phyloP scores from a whole-genome alignment of 306 rosid species.

The Inga laurina region DNA sequence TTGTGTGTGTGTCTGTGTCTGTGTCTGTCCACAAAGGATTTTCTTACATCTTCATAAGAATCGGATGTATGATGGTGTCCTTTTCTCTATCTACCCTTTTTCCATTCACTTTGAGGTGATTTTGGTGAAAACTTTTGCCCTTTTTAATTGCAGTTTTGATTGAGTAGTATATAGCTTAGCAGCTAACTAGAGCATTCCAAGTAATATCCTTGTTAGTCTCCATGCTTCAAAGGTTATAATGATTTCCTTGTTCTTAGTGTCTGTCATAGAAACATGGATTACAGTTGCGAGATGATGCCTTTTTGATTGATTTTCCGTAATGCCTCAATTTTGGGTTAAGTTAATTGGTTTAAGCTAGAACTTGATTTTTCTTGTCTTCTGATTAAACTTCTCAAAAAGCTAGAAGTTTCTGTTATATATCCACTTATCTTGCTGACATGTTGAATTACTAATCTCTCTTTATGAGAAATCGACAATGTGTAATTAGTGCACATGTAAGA shows the following conservation, averaged over 20 bases:
- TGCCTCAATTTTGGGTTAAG: conserved; percentile 18
- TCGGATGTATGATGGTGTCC: too few species aligned
- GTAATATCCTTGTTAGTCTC: neutral
- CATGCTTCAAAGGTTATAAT: neutral
- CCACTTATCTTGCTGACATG: neutral
- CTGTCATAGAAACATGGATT: neutral
- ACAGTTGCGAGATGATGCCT: neutral
- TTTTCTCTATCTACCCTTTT: too few species aligned
- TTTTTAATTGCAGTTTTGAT: neutral
- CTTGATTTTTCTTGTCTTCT: conserved; percentile 3
- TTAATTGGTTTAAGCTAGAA: conserved; percentile 5
- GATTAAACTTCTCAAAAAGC: neutral
- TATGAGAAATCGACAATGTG: conserved; percentile 8
- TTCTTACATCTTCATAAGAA: too few species aligned
- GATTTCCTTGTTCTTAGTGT: neutral
- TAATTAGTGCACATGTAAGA: conserved; percentile 14
- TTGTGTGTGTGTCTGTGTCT: too few species aligned
- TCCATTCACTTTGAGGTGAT: too few species aligned
- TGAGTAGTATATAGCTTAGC: neutral
- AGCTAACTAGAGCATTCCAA: neutral
- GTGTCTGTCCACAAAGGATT: too few species aligned
- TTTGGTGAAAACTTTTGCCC: too few species aligned
- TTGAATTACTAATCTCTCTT: conserved; percentile 18
- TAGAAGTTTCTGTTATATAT: neutral
- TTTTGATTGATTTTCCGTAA: neutral